Evolutionary conservation across 495 filamentous ascomycete species (phyloP), one percentile per base, ranked within the genome.

Genomic region (Annulohypoxylon moriforme): DNA sequence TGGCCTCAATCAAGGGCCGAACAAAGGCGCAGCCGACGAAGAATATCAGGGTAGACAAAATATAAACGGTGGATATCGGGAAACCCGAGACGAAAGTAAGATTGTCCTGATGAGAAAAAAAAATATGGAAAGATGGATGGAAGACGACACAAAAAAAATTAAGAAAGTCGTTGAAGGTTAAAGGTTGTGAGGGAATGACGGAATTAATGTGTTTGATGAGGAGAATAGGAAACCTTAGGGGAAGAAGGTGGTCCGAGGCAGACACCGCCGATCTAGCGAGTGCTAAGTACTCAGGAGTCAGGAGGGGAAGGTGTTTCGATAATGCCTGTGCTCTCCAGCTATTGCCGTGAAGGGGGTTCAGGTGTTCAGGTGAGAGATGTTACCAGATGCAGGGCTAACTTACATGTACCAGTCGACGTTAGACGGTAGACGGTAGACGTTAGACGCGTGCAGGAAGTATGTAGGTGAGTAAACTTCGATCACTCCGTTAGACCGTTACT

Each of bases 291-390:
- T 59, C 60, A 64, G 69, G 60, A 58, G 36, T 68, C 44, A 42
- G 63, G 64, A 60, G 69, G 64, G 69, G 69, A 63, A 64, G 40
- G 56, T 62, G 68, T 71, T 62, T 61, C 56, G 62, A 50, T 71
- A 29, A 71, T 65, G 68, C 68, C 56, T 49, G 56, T 56, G 25
- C 40, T 44, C 5, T 40, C 13, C 10, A 40, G 36, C 11, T 44
- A 44, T 44, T 44, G 40, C 40, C 40, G 36, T 40, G 33, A 11
- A n/a, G 3, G 36, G 36, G 11, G 36, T 14, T n/a, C 40, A 42
- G 38, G 38, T 14, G 40, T 36, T 36, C 33, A 11, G 16, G 16
- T 18, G 40, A 44, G 40, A 44, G 40, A 44, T 40, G 36, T 40
- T 40, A 40, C 36, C 36, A 44, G 40, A 20, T 44, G 40, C 40